Evolutionary conservation across 768 basidiomycete species (phyloP).

Genomic region (Termitomyces sp.): DNA sequence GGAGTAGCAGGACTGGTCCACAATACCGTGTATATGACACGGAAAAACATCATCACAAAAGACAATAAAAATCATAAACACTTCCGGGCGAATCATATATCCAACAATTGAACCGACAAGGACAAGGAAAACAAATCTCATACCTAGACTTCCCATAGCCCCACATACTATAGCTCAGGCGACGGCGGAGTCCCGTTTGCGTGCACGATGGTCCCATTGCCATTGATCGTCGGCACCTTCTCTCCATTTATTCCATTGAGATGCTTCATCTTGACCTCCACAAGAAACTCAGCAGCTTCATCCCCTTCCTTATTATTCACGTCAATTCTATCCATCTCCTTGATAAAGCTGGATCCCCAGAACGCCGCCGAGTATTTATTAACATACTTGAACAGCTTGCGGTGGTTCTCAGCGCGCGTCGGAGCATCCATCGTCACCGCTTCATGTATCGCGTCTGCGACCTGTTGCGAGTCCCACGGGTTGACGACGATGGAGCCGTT

Average conservation of each 20-base stretch:
- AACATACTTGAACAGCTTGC: conserved; percentile 95
- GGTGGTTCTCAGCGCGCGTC: conserved; percentile 86
- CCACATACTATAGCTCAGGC: conserved; percentile 1
- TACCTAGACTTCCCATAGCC: neutral
- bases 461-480: conserved; percentile 98
- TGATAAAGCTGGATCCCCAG: conserved; percentile 90
- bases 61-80: conserved; percentile 8
- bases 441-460: conserved; percentile 95
- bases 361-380: conserved; percentile 91
- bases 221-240: neutral
- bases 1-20: neutral
- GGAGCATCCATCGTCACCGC: conserved; percentile 87
- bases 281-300: conserved; percentile 17
- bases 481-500: conserved; percentile 98
- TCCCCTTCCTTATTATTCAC: conserved; percentile 36
- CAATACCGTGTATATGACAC: neutral
- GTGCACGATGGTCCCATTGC: conserved; percentile 7
- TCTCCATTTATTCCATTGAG: conserved; percentile 1
- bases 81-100: neutral
- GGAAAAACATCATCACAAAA: neutral
- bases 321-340: conserved; percentile 71
- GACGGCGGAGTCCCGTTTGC: conserved; percentile 9
- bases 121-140: neutral
- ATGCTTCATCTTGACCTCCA: neutral
- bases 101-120: neutral